Evolutionary conservation across 352 stramenopile species (phyloP), one percentile per base, ranked within the genome.

Genomic region (Phytophthora vignae): DNA sequence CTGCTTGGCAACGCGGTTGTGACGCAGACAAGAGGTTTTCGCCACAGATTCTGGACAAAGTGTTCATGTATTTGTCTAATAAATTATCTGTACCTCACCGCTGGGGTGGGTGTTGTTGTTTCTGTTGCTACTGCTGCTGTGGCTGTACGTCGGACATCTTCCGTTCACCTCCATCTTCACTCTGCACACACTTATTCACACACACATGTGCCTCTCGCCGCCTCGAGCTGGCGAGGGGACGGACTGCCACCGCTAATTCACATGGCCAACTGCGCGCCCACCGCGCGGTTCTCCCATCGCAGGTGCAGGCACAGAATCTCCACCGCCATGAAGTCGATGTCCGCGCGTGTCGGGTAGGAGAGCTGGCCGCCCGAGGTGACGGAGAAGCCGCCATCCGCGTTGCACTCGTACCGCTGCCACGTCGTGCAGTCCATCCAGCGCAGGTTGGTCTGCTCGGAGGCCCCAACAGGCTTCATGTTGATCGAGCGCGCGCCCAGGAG

Each of bases 241-340:
- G 27, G 63, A 52, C 14, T 63, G 5, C 33, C 55, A 19, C 42
- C 1, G 38, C 21, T 31, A 19, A 19, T 59, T 73, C 52, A 79
- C 54, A 79, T 70, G 4, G 56, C 64, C 54, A 73, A 61, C 27
- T 69, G 62, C 21, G 40, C 15, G 12, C 69, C 74, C 44, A 76
- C 25, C 38, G 67, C 67, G 40, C 63, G 57, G 42, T 61, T 74
- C 65, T 82, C 76, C 76, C 76, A 82, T 21, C 76, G 76, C 64
- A 79, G 66, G 54, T 82, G 76, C 59, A 79, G 57, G 58, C 76
- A 82, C 57, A 76, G 49, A 31, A 79, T 73, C 69, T 82, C 76
- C 31, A 79, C 65, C 29, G 72, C 72, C 68, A 79, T 74, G 56
- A 76, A 77, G 21, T 82, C 54, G 36, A 76, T 57, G 48, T 77